Percentiles rank a stretch among this genome's conserved stretches.
Evolutionary conservation across 768 basidiomycete genomes (phyloP).

Genomic region (Tulasnella sp.): DNA sequence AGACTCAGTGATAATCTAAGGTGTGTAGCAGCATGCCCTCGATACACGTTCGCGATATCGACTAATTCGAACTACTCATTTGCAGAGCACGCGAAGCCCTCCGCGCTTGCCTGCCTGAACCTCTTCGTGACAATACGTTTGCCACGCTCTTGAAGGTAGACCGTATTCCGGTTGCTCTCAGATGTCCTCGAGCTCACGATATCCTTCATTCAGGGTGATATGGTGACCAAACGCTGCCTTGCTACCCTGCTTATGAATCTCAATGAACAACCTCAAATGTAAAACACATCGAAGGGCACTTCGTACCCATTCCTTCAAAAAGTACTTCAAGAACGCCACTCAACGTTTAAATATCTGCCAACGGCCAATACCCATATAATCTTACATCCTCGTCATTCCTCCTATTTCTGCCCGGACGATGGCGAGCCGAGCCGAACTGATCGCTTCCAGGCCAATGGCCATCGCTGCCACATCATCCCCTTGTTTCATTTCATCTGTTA

Average conservation of each 20-base stretch:
- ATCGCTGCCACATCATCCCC: too few species aligned
- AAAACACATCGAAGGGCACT: background rate
- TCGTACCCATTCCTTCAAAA: background rate
- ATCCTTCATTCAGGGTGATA: slow-evolving; percentile 58
- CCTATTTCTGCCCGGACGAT: background rate
- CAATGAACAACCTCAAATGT: slow-evolving; percentile 18
- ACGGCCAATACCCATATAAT: background rate
- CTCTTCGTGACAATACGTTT: slow-evolving; percentile 89
- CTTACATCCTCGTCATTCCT: background rate
- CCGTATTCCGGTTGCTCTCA: slow-evolving; percentile 15
- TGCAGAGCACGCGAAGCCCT: slow-evolving; percentile 87
- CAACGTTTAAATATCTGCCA: background rate
- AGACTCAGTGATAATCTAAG: slow-evolving; percentile 91
- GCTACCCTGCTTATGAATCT: slow-evolving; percentile 84
- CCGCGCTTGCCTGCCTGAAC: slow-evolving; percentile 90
- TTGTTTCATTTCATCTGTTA: background rate
- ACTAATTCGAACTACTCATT: background rate
- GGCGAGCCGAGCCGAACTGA: background rate
- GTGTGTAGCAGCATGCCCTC: slow-evolving; percentile 33
- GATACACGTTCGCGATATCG: background rate
- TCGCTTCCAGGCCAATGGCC: background rate
- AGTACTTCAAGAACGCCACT: background rate
- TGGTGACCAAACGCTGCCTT: slow-evolving; percentile 93
- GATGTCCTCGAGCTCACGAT: background rate
- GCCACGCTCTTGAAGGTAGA: slow-evolving; percentile 84